Conservation (phyloP, 208 protist genomes). For the Jaenimonas drosophilae region DNA sequence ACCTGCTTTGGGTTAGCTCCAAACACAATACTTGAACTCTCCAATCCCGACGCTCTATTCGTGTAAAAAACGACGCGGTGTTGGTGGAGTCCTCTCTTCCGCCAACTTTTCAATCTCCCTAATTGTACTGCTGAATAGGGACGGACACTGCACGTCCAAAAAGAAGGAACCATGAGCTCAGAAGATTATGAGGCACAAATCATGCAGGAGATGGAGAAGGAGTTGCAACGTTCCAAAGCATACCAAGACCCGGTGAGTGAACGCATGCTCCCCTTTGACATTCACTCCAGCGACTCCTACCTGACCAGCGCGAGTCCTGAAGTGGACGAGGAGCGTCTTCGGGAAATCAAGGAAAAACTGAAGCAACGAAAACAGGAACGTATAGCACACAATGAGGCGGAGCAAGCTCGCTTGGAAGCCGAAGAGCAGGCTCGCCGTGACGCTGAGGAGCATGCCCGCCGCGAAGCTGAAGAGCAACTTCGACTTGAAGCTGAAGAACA, state of each 20-base stretch:
- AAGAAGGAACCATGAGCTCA: slow-evolving; percentile 23
- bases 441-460: slow-evolving; percentile 5
- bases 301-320: slow-evolving; percentile 14
- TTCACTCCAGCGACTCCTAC: slow-evolving; percentile 20
- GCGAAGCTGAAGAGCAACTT: slow-evolving; percentile 14
- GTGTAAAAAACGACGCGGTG: too few species aligned
- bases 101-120: too few species aligned
- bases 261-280: slow-evolving; percentile 28
- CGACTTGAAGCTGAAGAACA: slow-evolving; percentile 20
- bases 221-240: slow-evolving; percentile 22
- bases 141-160: not conserved
- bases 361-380: slow-evolving; percentile 34
- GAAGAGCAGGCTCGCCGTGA: slow-evolving; percentile 1
- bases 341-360: slow-evolving; percentile 23
- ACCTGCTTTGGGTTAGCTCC: too few species aligned
- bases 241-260: not conserved
- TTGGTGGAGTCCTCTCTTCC: too few species aligned
- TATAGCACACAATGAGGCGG: slow-evolving; percentile 36
- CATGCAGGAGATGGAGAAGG: slow-evolving; percentile 74
- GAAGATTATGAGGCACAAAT: slow-evolving; percentile 61
- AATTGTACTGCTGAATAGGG: too few species aligned
- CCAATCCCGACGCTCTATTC: too few species aligned
- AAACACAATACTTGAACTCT: too few species aligned
- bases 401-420: slow-evolving; percentile 4
- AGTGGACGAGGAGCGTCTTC: slow-evolving; percentile 31